Evolutionary conservation across 345 rosid genomes (phyloP).

Genomic region (Syzygium aqueum): DNA sequence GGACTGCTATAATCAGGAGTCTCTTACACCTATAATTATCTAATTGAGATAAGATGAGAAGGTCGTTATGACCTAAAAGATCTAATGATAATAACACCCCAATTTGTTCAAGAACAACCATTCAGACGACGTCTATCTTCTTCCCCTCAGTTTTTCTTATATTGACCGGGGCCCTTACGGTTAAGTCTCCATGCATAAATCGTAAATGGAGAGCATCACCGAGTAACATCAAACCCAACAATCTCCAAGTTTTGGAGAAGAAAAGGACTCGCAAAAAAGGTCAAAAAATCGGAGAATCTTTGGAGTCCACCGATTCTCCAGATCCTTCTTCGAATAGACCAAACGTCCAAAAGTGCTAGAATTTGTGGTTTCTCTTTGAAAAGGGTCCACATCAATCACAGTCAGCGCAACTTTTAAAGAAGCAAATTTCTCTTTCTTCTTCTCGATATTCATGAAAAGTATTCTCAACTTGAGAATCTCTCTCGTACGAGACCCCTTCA

Average conservation of each 20-base stretch:
- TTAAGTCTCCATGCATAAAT: not conserved
- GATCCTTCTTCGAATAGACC: not conserved
- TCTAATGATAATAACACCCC: too few species aligned
- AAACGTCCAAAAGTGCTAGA: not conserved
- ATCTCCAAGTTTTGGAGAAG: not conserved
- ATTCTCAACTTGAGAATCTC: not conserved
- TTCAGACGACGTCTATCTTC: not conserved
- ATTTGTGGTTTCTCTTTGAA: not conserved
- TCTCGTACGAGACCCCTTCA: not conserved
- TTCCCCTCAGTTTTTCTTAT: too few species aligned
- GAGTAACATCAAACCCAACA: not conserved
- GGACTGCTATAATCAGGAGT: not conserved
- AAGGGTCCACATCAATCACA: not conserved
- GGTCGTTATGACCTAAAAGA: not conserved
- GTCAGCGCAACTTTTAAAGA: not conserved
- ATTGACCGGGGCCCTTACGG: too few species aligned
- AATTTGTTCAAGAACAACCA: too few species aligned
- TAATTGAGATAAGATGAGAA: not conserved
- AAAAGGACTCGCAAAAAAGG: not conserved
- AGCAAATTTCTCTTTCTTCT: not conserved
- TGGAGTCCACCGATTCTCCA: not conserved
- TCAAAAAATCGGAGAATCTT: not conserved
- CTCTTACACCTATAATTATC: not conserved
- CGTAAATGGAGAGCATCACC: not conserved
- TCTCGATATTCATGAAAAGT: not conserved